Evolutionary conservation across 441 rosid species (phyloP).

Genomic region (Eugenia klotzschiana): DNA sequence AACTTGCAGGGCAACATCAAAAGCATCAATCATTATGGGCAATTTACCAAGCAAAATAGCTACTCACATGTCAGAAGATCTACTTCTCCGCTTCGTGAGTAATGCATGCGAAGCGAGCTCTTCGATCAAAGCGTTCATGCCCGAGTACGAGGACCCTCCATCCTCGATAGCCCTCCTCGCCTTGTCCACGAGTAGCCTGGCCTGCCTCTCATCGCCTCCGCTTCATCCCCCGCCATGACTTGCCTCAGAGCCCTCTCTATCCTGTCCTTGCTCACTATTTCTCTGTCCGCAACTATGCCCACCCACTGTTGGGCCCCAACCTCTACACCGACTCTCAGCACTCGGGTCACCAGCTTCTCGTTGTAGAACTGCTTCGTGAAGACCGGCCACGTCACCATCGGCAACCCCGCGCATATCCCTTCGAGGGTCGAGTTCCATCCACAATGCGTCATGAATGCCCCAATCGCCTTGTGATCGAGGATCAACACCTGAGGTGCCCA

Average conservation of each 20-base stretch:
- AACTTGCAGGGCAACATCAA: background rate
- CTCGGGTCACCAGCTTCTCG: conserved; percentile 2
- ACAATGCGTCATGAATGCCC: background rate
- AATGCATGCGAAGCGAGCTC: background rate
- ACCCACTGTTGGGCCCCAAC: conserved; percentile 1
- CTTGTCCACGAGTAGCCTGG: background rate
- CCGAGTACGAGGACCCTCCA: background rate
- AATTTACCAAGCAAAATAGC: background rate
- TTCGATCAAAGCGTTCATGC: background rate
- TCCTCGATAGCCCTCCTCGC: conserved; percentile 1
- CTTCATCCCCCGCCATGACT: background rate
- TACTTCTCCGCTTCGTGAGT: background rate
- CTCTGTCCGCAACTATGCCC: background rate
- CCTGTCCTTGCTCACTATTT: background rate
- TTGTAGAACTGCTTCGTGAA: conserved; percentile 1
- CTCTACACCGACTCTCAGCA: background rate
- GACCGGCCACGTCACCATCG: background rate
- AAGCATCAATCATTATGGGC: background rate
- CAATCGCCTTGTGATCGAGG: background rate
- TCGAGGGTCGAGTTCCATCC: background rate
- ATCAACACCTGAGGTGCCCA: conserved; percentile 1
- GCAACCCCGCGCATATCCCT: background rate
- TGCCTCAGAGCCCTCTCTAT: background rate
- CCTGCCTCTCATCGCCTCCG: background rate
- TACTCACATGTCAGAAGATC: background rate